phyloP scores from a whole-genome alignment of 2,329 filamentous ascomycete species.

The Emmonsiellopsis sp. region DNA sequence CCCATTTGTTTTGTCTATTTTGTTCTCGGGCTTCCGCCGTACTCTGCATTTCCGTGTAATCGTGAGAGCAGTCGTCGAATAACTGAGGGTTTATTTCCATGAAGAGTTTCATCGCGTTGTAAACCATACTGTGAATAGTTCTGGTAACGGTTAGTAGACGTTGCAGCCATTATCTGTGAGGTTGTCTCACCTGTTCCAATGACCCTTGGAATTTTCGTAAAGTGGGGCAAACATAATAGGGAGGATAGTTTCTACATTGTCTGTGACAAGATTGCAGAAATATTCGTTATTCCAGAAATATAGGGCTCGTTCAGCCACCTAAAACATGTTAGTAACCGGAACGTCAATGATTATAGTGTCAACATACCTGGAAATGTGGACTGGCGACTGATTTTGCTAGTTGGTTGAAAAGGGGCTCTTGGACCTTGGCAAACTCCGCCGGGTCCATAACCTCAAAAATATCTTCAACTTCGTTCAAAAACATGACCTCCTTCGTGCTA shows the following conservation, averaged over 20 bases:
- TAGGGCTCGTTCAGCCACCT: constrained; percentile 87
- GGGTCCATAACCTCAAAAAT: constrained; percentile 99
- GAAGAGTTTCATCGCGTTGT: constrained; percentile 99
- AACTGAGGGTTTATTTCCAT: constrained; percentile 99
- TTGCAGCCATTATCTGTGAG: neutral
- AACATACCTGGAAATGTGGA: constrained; percentile 77
- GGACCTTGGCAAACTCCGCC: constrained; percentile 95
- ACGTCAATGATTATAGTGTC: neutral
- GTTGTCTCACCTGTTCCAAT: constrained; percentile 81
- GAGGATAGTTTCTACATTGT: constrained; percentile 96
- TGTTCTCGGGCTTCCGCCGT: constrained; percentile 77
- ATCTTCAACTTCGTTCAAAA: constrained; percentile 96
- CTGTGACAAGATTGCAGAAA: constrained; percentile 97
- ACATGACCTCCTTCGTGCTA: constrained; percentile 99
- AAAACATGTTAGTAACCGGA: constrained; percentile 10
- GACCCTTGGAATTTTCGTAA: constrained; percentile 97
- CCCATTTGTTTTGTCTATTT: constrained; percentile 79
- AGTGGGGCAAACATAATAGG: constrained; percentile 99
- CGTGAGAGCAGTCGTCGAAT: constrained; percentile 96
- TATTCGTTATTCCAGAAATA: constrained; percentile 99
- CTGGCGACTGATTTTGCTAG: constrained; percentile 96
- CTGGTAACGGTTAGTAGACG: constrained; percentile 38
- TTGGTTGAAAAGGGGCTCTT: constrained; percentile 94
- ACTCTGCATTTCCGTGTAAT: constrained; percentile 95
- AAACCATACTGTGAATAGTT: constrained; percentile 99